Percentiles rank a stretch among this genome's conserved stretches.
Evolutionary conservation across 1,139 yeast genomes (phyloP).

Genomic region (Hemisphaericaspora xylanilytica): DNA sequence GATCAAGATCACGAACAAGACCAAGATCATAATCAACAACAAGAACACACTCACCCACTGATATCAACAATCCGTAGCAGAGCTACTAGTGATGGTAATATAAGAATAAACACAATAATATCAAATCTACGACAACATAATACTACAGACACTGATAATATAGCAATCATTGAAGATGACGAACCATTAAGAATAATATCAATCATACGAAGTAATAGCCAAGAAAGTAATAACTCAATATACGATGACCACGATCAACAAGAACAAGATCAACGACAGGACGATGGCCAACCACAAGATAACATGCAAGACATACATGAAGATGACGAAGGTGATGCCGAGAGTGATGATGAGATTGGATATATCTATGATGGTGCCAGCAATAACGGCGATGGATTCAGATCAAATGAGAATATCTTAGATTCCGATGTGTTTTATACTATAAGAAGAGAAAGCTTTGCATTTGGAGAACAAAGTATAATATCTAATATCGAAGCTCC

Average conservation of each 20-base stretch:
- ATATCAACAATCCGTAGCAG: constrained; percentile 6
- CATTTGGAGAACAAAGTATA: constrained; percentile 7
- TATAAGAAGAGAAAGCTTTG: constrained; percentile 24
- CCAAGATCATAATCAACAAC: neutral
- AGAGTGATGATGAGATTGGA: constrained; percentile 6
- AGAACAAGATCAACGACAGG: too few species aligned
- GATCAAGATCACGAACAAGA: neutral
- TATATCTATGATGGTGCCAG: neutral
- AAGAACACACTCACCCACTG: neutral
- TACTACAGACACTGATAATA: too few species aligned
- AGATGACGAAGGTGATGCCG: constrained; percentile 3
- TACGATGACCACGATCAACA: neutral
- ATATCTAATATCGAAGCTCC: too few species aligned
- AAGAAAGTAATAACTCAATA: neutral
- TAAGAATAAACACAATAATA: constrained; percentile 7
- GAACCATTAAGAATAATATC: constrained; percentile 4
- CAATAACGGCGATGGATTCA: constrained; percentile 4
- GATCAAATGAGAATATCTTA: constrained; percentile 14
- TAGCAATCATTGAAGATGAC: constrained; percentile 5
- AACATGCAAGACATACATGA: constrained; percentile 2
- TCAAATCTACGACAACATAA: constrained; percentile 10
- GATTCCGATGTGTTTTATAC: constrained; percentile 29
- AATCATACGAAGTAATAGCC: neutral
- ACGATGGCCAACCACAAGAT: constrained; percentile 7
- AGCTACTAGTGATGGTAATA: constrained; percentile 11